Evolutionary conservation across 176 grass and related monocot genomes (phyloP).

Genomic region (Elymus sibiricus): DNA sequence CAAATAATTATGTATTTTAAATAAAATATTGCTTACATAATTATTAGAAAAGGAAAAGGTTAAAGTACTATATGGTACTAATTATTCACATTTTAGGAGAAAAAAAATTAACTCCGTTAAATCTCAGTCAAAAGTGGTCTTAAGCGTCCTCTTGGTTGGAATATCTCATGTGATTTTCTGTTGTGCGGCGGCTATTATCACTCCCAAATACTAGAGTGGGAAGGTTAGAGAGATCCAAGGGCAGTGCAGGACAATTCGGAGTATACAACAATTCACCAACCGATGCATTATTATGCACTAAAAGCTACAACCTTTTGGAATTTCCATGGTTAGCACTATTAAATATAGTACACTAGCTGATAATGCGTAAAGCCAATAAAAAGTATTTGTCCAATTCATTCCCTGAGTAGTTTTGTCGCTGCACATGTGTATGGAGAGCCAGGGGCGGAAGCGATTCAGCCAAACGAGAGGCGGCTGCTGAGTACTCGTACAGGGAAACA

Average conservation of each 20-base stretch:
- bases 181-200: constrained; percentile 3
- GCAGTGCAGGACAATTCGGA: constrained; percentile 4
- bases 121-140: neutral
- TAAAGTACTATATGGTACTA: neutral
- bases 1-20: neutral
- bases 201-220: neutral
- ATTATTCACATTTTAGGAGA: neutral
- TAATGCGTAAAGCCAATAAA: neutral
- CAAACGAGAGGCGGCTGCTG: too few species aligned
- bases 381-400: neutral
- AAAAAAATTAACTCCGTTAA: neutral
- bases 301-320: constrained; percentile 16
- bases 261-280: neutral
- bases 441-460: too few species aligned
- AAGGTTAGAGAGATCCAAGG: neutral
- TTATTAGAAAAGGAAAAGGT: neutral
- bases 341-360: neutral
- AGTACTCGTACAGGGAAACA: too few species aligned
- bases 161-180: neutral
- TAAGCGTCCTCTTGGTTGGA: neutral
- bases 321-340: constrained; percentile 11
- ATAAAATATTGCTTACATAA: neutral
- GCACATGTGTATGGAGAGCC: neutral
- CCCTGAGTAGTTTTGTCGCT: neutral
- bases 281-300: constrained; percentile 13